Conservation (phyloP, 345 rosid genomes). For the Eutrema heterophyllum region DNA sequence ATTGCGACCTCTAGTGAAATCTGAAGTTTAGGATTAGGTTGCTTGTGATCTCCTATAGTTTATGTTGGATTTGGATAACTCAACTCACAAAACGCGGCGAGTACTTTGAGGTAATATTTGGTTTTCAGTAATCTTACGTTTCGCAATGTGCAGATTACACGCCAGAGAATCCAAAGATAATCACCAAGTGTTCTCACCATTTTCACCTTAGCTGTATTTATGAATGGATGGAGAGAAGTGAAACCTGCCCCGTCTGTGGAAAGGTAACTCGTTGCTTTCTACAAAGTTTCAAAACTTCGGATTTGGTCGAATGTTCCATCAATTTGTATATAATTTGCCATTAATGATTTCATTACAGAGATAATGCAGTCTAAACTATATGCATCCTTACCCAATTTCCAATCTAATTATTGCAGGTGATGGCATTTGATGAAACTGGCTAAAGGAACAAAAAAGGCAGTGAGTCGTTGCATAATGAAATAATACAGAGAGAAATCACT, state of each 20-base stretch:
- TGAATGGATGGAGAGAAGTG: constrained; percentile 99
- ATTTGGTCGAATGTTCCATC: constrained; percentile 10
- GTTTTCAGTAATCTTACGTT: background rate
- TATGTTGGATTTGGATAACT: background rate
- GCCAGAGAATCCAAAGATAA: constrained; percentile 85
- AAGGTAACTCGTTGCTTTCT: constrained; percentile 50
- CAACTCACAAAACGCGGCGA: background rate
- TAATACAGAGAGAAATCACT: constrained; percentile 27
- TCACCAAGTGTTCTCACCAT: constrained; percentile 90
- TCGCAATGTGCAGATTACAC: constrained; percentile 70
- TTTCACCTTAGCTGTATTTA: constrained; percentile 98
- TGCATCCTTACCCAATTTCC: background rate
- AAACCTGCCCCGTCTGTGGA: constrained; percentile 94
- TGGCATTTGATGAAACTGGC: constrained; percentile 30
- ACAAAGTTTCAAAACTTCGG: background rate
- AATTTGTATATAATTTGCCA: background rate
- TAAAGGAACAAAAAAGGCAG: background rate
- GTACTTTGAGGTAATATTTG: background rate
- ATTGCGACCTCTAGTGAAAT: background rate
- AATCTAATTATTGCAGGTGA: constrained; percentile 21
- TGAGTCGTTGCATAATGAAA: constrained; percentile 7
- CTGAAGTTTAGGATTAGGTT: background rate
- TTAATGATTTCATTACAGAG: too few relatives aligned
- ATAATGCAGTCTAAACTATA: background rate
- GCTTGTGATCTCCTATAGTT: too few relatives aligned